Evolutionary conservation across 2,329 filamentous ascomycete species (phyloP), one percentile per base, ranked within the genome.

Genomic region (Fusarium sp.): DNA sequence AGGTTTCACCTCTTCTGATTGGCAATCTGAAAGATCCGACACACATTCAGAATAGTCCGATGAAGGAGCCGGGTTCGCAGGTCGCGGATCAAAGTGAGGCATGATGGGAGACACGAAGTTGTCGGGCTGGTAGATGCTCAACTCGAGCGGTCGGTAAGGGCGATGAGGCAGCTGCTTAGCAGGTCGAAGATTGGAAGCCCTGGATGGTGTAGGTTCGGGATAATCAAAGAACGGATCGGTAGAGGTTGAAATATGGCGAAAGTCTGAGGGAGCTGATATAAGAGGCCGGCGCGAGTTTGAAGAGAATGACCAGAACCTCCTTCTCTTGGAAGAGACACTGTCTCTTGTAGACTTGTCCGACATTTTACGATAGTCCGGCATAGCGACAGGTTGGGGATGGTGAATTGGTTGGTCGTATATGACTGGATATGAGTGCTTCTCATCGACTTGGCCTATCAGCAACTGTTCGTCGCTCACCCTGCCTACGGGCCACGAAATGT

Each of bases 231-330:
- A 77, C 46, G 81, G 79, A 56, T 79, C 79, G n/a, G 81, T 77
- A 45, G 79, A 80, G 19, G 83, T 84, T 54, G 84, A 78, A 47
- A 89, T 69, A 77, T 89, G 88, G 45, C 83, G 84, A 71, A 90
- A 90, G 74, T 89, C 81, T 46, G 83, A 83, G 5, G 88, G 88
- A 20, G 80, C 80, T 40, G 87, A 88, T 70, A 90, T 89, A 61
- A 80, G 80, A 74, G 84, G 83, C 75, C 84, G 80, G 76, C 83
- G 85, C 72, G 83, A 78, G 32, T 36, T 77, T 51, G 79, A 77
- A 53, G 79, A 77, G 60, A 81, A 78, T 60, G 83, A 80, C 69
- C 80, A 78, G 70, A 83, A 77, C 53, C 80, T 78, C 72, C 78
- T 83, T 76, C 80, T 84, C 70, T 78, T 76, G 50, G 83, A 82